Percentiles rank a stretch among this genome's conserved stretches.
phyloP scores from a whole-genome alignment of 192 early-diverging fungal species.

The Coemansia sp. region DNA sequence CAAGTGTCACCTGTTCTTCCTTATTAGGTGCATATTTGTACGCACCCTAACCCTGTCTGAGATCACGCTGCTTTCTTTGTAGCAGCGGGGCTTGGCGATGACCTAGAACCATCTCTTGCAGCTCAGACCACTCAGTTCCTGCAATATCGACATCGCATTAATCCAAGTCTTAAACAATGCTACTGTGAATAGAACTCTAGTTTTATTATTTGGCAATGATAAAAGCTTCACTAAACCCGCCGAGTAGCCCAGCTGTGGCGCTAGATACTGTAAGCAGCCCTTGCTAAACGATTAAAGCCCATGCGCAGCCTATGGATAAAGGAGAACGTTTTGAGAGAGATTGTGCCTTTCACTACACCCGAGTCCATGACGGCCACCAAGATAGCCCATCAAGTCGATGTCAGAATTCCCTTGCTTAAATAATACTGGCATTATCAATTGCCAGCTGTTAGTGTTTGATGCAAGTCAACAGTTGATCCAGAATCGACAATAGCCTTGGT shows the following conservation, averaged over 20 bases:
- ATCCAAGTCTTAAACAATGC: background rate
- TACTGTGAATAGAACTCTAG: background rate
- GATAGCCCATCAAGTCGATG: background rate
- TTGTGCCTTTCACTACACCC: background rate
- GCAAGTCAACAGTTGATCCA: background rate
- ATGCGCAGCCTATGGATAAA: background rate
- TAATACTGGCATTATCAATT: background rate
- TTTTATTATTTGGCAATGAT: too few species aligned
- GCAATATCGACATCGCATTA: background rate
- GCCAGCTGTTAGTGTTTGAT: background rate
- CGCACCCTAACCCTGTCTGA: background rate
- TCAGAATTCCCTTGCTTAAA: background rate
- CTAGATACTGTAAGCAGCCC: too few species aligned
- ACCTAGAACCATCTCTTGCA: background rate
- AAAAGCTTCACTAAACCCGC: too few species aligned
- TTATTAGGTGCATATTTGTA: background rate
- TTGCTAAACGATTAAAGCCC: background rate
- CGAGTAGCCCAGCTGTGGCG: too few species aligned
- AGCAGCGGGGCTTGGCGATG: slow-evolving; percentile 12
- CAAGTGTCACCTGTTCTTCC: slow-evolving; percentile 6
- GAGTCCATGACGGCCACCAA: background rate
- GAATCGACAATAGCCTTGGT: background rate
- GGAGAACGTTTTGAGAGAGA: background rate
- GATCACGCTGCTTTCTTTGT: background rate
- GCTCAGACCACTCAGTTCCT: slow-evolving; percentile 9